A percentile compares a stretch with the other conserved stretches of the same genome.
Conservation (phyloP, 768 basidiomycete species). For the Calocybe cyanea region DNA sequence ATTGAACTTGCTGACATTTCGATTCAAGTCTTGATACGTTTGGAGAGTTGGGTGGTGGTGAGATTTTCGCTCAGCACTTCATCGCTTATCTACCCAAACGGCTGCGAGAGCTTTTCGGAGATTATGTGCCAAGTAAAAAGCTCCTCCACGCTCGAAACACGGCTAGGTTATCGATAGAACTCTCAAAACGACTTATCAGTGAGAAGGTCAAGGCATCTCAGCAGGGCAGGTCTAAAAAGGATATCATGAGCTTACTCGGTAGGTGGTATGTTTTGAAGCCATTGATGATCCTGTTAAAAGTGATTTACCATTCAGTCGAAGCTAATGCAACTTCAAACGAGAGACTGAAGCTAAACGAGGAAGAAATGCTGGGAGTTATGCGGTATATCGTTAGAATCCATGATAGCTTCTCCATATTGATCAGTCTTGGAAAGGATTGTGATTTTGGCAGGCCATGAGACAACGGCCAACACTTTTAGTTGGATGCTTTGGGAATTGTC, state of each 20-base stretch:
- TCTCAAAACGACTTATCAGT: constrained; percentile 32
- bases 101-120: constrained; percentile 30
- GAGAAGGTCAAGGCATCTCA: constrained; percentile 29
- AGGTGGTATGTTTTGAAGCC: background rate
- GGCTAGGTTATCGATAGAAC: constrained; percentile 25
- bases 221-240: constrained; percentile 31
- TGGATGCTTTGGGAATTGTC: constrained; percentile 67
- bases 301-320: constrained; percentile 27
- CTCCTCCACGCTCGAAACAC: constrained; percentile 28
- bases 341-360: constrained; percentile 39
- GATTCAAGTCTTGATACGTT: constrained; percentile 32
- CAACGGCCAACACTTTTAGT: constrained; percentile 51
- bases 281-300: background rate
- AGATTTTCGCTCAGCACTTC: constrained; percentile 30
- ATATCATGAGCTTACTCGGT: constrained; percentile 45
- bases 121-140: constrained; percentile 26
- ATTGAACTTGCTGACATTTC: background rate
- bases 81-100: constrained; percentile 24
- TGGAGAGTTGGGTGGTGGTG: constrained; percentile 23
- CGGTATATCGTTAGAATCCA: constrained; percentile 43
- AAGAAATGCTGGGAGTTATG: constrained; percentile 49
- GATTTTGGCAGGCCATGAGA: constrained; percentile 55
- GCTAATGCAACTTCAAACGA: constrained; percentile 50
- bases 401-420: constrained; percentile 24
- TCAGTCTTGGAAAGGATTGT: constrained; percentile 47